Evolutionary conservation across 331 rosid species (phyloP).

Genomic region (Arachis monticola): DNA sequence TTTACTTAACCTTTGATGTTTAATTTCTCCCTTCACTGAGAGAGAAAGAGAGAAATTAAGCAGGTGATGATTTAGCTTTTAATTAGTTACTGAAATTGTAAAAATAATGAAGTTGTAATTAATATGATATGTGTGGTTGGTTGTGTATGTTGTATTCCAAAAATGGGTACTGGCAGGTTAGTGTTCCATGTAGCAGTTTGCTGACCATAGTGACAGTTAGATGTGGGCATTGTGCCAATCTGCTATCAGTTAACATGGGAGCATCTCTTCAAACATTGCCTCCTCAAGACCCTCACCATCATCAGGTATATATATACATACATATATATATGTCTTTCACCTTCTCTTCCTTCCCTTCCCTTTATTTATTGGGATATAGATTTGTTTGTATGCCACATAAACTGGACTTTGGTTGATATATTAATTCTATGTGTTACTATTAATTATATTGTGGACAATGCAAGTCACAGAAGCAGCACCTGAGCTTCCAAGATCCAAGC

Average conservation of each 20-base stretch:
- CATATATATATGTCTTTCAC: neutral
- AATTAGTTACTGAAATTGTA: too few relatives aligned
- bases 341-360: neutral
- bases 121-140: constrained; percentile 11
- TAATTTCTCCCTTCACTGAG: too few relatives aligned
- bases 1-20: too few relatives aligned
- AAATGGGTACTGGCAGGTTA: constrained; percentile 68
- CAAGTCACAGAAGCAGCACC: constrained; percentile 62
- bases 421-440: neutral
- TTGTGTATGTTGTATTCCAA: constrained; percentile 16
- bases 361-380: neutral
- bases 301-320: constrained; percentile 46
- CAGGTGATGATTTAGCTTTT: neutral
- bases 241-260: constrained; percentile 85
- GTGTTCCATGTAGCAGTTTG: constrained; percentile 88
- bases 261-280: constrained; percentile 68
- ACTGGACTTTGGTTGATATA: too few relatives aligned
- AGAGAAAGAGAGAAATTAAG: constrained; percentile 14
- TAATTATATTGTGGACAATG: constrained; percentile 1
- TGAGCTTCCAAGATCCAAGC: constrained; percentile 60
- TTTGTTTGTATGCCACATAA: neutral
- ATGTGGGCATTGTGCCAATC: constrained; percentile 95
- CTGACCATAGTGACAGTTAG: constrained; percentile 81
- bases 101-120: constrained; percentile 3
- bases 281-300: constrained; percentile 56